phyloP scores from a whole-genome alignment of 73 alveolate species.

The Effrenium voratum region DNA sequence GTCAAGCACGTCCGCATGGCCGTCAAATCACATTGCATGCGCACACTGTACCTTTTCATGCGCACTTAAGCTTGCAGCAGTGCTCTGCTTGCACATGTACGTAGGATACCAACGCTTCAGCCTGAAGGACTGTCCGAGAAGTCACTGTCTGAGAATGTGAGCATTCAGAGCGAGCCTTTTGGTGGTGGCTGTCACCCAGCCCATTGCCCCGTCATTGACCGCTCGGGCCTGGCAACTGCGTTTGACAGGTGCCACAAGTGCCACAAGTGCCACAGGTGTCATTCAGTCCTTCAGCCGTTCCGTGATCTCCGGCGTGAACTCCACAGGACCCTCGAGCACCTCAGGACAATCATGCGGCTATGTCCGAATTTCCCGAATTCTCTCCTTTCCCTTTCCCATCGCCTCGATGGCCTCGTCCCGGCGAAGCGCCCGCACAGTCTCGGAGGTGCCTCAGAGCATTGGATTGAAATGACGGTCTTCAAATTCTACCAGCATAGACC shows the following conservation, averaged over 20 bases:
- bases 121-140: background rate
- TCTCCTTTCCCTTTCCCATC: background rate
- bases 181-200: conserved; percentile 64
- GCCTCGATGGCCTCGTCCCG: conserved; percentile 67
- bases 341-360: background rate
- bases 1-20: background rate
- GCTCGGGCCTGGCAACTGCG: conserved; percentile 44
- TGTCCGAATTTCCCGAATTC: background rate
- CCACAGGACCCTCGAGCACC: conserved; percentile 73
- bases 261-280: background rate
- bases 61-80: background rate
- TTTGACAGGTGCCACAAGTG: background rate
- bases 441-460: background rate
- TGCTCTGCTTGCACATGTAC: conserved; percentile 56
- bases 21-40: background rate
- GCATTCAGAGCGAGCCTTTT: background rate
- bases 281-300: conserved; percentile 8
- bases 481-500: too few relatives aligned
- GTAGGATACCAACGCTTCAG: conserved; percentile 64
- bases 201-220: conserved; percentile 24
- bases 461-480: background rate
- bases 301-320: conserved; percentile 22
- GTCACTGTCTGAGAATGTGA: background rate
- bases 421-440: conserved; percentile 9
- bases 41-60: background rate